Conservation (phyloP, 1,284 basidiomycete genomes). For the Schizopora paradoxa region DNA sequence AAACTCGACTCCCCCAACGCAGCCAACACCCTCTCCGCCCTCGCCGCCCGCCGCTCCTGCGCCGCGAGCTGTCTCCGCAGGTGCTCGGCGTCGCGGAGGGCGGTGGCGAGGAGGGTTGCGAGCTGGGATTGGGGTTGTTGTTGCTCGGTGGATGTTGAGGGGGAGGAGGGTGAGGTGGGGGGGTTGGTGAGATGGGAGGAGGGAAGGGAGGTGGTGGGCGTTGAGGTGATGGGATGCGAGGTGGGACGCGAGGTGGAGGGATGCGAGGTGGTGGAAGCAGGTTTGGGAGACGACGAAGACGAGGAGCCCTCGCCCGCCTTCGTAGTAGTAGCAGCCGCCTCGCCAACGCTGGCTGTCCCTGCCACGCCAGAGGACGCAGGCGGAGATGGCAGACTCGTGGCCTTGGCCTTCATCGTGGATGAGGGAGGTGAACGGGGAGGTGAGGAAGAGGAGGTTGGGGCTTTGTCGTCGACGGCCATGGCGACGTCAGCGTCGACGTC, state of each 20-base stretch:
- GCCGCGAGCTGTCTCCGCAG: conserved; percentile 8
- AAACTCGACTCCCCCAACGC: conserved; percentile 26
- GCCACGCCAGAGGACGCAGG: too few species aligned
- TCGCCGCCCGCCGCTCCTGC: conserved; percentile 39
- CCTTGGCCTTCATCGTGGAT: too few species aligned
- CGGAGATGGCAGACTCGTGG: too few species aligned
- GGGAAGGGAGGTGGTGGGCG: background rate
- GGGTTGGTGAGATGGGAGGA: background rate
- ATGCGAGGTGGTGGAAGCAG: background rate
- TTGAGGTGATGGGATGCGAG: too few species aligned
- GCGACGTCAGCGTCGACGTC: too few species aligned
- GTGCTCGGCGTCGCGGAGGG: conserved; percentile 14
- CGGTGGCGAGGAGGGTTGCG: conserved; percentile 14
- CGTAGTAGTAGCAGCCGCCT: too few species aligned
- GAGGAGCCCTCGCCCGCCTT: too few species aligned
- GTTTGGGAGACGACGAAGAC: conserved; percentile 1
- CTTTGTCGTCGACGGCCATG: too few species aligned
- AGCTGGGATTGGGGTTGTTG: conserved; percentile 4
- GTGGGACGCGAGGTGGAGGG: conserved; percentile 1
- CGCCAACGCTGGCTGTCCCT: too few species aligned
- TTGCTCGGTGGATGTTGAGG: background rate
- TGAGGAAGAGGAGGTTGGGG: too few species aligned
- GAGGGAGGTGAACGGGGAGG: too few species aligned
- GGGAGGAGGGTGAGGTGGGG: background rate
- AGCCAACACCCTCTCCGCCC: conserved; percentile 45